These are phyloP conservation scores for Acmispon strigosus DNA, from an alignment of 306 rosid species.

Conservation along the genomic window DNA sequence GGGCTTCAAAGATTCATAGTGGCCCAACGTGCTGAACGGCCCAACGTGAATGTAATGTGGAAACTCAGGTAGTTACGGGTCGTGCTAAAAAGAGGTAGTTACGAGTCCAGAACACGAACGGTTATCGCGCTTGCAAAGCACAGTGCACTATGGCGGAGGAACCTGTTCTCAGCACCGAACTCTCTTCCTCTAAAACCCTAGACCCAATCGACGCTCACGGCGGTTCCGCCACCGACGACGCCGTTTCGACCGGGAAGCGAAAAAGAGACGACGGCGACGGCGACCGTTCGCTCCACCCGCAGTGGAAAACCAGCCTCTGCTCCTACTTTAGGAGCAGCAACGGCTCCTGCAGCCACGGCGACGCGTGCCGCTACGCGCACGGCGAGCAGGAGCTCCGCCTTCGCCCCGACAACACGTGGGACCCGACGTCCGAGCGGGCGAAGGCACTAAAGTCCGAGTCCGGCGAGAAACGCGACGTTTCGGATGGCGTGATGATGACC, in stretches of 20 bases:
- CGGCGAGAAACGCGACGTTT: not conserved
- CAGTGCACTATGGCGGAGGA: conserved; percentile 54
- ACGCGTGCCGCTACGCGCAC: conserved; percentile 67
- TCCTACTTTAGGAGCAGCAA: conserved; percentile 68
- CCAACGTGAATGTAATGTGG: not conserved
- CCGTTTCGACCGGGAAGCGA: conserved; percentile 47
- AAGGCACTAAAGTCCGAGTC: conserved; percentile 43
- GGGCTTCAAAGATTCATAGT: not conserved
- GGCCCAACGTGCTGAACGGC: not conserved
- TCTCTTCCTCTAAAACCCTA: conserved; percentile 28
- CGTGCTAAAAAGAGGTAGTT: not conserved
- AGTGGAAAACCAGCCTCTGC: conserved; percentile 91
- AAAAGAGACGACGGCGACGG: conserved; percentile 46
- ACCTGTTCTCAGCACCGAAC: conserved; percentile 29
- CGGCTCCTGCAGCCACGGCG: conserved; percentile 70
- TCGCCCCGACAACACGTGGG: conserved; percentile 87
- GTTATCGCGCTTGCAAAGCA: not conserved
- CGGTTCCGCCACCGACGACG: conserved; percentile 32
- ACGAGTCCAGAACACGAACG: not conserved
- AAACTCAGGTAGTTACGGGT: not conserved
- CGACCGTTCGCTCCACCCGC: conserved; percentile 38
- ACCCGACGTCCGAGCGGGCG: conserved; percentile 84
- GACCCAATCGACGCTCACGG: conserved; percentile 36
- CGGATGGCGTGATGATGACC: conserved; percentile 63
- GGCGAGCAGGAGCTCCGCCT: conserved; percentile 81